Percentiles rank a stretch among this genome's conserved stretches.
Conservation (phyloP, 2,329 filamentous ascomycete species). For the Epichloe gansuensis region DNA sequence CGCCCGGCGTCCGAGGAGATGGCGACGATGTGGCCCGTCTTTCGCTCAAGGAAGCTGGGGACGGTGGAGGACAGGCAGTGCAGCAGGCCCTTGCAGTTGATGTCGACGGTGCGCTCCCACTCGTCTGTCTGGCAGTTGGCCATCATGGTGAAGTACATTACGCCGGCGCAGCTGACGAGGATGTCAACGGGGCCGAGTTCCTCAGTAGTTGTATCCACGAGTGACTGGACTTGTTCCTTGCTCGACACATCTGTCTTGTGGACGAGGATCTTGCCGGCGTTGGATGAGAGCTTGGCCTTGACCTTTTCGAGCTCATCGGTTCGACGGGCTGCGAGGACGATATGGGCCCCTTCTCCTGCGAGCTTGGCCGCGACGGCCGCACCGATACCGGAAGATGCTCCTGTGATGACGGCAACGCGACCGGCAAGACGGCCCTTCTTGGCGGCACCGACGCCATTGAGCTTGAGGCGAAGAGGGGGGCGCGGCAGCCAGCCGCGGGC, state of each 20-base stretch:
- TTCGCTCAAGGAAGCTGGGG: conserved; percentile 57
- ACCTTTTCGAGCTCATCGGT: conserved; percentile 54
- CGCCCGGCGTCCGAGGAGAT: conserved; percentile 74
- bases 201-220: conserved; percentile 45
- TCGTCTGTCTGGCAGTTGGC: conserved; percentile 59
- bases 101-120: conserved; percentile 72
- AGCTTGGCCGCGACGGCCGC: conserved; percentile 59
- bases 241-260: conserved; percentile 63
- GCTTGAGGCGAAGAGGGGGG: conserved; percentile 39
- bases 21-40: conserved; percentile 60
- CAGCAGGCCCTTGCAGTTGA: conserved; percentile 75
- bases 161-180: conserved; percentile 66
- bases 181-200: conserved; percentile 64
- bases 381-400: conserved; percentile 68
- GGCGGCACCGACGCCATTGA: conserved; percentile 12
- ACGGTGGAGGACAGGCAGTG: conserved; percentile 59
- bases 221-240: conserved; percentile 49
- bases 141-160: conserved; percentile 89
- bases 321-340: conserved; percentile 61
- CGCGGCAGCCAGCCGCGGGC: conserved; percentile 62
- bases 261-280: conserved; percentile 52
- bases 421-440: conserved; percentile 49
- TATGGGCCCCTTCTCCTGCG: conserved; percentile 56
- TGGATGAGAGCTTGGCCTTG: conserved; percentile 43
- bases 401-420: conserved; percentile 63